Percentiles rank a stretch among this genome's conserved stretches.
Evolutionary conservation across 768 basidiomycete genomes (phyloP).

Genomic region (Pisolithus tinctorius): DNA sequence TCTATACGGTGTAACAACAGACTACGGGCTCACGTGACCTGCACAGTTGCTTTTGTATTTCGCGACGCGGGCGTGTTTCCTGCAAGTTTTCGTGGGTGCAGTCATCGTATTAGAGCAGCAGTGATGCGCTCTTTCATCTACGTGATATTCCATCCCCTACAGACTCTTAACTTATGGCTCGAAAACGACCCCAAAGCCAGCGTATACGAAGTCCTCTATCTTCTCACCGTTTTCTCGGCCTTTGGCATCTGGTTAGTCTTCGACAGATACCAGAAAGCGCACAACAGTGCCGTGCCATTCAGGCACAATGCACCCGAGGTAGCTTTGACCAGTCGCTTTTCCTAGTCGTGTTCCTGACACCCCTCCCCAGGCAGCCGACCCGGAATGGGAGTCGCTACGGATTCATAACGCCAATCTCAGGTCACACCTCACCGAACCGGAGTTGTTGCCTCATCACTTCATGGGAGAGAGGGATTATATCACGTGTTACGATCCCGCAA

Average conservation of each 20-base stretch:
- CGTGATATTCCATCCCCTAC: constrained; percentile 43
- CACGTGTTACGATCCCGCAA: constrained; percentile 90
- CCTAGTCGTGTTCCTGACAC: constrained; percentile 13
- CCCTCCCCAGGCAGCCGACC: constrained; percentile 45
- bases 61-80: background rate
- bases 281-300: constrained; percentile 72
- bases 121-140: constrained; percentile 28
- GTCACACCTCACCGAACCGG: constrained; percentile 54
- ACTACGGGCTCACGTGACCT: background rate
- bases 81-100: background rate
- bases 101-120: constrained; percentile 2
- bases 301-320: constrained; percentile 53
- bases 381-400: constrained; percentile 46
- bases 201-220: constrained; percentile 59
- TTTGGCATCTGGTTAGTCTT: constrained; percentile 77
- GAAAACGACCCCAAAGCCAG: constrained; percentile 42
- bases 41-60: background rate
- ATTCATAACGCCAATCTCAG: constrained; percentile 55
- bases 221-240: constrained; percentile 63
- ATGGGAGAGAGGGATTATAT: constrained; percentile 58
- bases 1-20: no score
- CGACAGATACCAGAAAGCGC: constrained; percentile 64
- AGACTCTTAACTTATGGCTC: constrained; percentile 41
- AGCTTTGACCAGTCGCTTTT: constrained; percentile 12
- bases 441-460: constrained; percentile 44